phyloP scores from a whole-genome alignment of 2,329 filamentous ascomycete genomes.

The Thermoascus crustaceus region DNA sequence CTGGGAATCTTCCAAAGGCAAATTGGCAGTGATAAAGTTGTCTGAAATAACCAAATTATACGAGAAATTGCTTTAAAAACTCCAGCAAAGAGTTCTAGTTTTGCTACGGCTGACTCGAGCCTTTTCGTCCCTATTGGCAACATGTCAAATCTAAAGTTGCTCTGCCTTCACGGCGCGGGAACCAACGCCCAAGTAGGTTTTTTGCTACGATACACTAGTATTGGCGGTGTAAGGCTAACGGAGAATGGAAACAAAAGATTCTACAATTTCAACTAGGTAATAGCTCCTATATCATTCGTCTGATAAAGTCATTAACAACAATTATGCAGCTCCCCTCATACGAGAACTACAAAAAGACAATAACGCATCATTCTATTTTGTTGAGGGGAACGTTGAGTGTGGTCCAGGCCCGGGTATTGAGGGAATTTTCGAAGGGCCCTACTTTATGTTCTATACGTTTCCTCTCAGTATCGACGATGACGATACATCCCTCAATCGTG shows the following conservation, averaged over 20 bases:
- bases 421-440: slow-evolving; percentile 23
- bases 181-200: slow-evolving; percentile 20
- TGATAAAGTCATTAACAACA: not conserved
- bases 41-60: too few relatives aligned
- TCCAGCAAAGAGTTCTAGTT: too few relatives aligned
- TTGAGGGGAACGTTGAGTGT: slow-evolving; percentile 23
- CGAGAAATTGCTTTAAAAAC: too few relatives aligned
- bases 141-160: slow-evolving; percentile 20
- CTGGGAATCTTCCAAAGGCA: too few relatives aligned
- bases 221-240: slow-evolving; percentile 1
- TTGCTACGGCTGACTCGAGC: too few relatives aligned
- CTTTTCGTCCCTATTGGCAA: too few relatives aligned
- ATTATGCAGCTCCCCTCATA: slow-evolving; percentile 17
- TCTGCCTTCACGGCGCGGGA: slow-evolving; percentile 28
- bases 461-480: slow-evolving; percentile 16
- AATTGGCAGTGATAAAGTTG: too few relatives aligned
- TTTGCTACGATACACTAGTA: slow-evolving; percentile 1
- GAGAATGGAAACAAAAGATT: slow-evolving; percentile 14
- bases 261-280: slow-evolving; percentile 21
- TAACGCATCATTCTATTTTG: slow-evolving; percentile 21
- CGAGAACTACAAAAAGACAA: slow-evolving; percentile 20
- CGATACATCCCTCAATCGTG: slow-evolving; percentile 16
- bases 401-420: slow-evolving; percentile 21
- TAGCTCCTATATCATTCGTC: slow-evolving; percentile 7
- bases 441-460: slow-evolving; percentile 25